These are phyloP conservation scores for Nakazawaea wickerhamii DNA, from an alignment of 805 yeast genomes.

Conservation along the genomic window DNA sequence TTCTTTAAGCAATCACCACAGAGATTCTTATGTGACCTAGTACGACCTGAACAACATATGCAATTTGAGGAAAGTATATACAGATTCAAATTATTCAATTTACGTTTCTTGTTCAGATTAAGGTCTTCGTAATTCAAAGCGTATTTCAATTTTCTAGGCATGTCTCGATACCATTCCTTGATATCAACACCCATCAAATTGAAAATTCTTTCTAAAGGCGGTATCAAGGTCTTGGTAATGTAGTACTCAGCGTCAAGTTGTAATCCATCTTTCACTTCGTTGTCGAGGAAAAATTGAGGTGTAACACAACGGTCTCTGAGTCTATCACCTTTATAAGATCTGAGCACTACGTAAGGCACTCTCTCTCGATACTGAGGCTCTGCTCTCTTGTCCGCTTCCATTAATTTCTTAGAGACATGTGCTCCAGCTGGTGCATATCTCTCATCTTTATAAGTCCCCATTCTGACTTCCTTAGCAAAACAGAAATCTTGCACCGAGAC, in stretches of 20 bases:
- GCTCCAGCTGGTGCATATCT: constrained; percentile 89
- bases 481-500: constrained; percentile 78
- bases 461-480: constrained; percentile 83
- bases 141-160: constrained; percentile 39
- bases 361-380: constrained; percentile 88
- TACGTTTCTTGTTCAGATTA: constrained; percentile 2
- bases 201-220: constrained; percentile 84
- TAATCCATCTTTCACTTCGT: constrained; percentile 26
- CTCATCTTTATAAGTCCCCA: constrained; percentile 77
- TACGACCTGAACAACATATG: constrained; percentile 22
- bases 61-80: constrained; percentile 25
- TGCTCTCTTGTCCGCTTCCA: constrained; percentile 59
- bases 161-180: constrained; percentile 64
- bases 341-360: constrained; percentile 78
- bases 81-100: constrained; percentile 13
- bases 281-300: constrained; percentile 64
- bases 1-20: constrained; percentile 31
- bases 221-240: constrained; percentile 75
- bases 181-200: constrained; percentile 80
- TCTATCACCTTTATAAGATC: constrained; percentile 47
- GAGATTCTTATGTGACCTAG: constrained; percentile 17
- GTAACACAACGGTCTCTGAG: constrained; percentile 74
- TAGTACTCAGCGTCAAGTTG: constrained; percentile 80
- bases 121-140: neutral
- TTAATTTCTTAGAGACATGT: constrained; percentile 57